Base-by-base conservation (phyloP, 495 filamentous ascomycete genomes). In the Podospora fimiseda region DNA sequence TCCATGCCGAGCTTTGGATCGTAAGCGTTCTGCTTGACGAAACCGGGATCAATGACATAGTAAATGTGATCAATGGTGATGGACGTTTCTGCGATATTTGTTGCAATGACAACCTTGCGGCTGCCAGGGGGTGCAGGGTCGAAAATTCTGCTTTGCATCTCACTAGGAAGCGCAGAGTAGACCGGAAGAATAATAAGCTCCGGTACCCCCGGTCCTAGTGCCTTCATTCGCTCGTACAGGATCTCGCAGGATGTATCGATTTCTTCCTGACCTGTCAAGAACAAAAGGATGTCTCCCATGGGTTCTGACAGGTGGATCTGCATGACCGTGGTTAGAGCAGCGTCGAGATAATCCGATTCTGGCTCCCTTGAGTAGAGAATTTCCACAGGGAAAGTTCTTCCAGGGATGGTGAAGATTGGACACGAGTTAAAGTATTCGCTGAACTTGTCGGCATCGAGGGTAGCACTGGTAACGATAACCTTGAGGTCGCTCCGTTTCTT, bases 1-100 rank as follows among this genome's bases (percentile, higher is more conserved):
- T 99, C 94, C 92, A 99, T 97, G 21, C 93, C 92, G 1, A 97
- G 81, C 66, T 97, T 96, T 0, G 92, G 88, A 64, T 99, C 91
- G 62, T 93, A 99, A 16, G 88, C 90, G 58, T 95, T 95, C 62
- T 97, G 91, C 74, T 97, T 99, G 53, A 95, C 91, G 60, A 97
- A 97, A 2, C 93, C 93, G 6, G 93, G 92, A 63, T 99, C 93
- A 36, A 99, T 81, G 27, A 99, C 94, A 66, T 95, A 99, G 73
- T 94, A 94, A 55, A 99, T 95, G 38, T 88, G 84, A 66, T 97
- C 93, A 52, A 99, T 96, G 0, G 93, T 99, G 59, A 99, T 92
- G 14, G 88, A 94, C 0, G 93, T 99, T 63, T 99, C 93, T 0
- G 93, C 93, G 62, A 99, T 99, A 58, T 99, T 99, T 15, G 93